Conservation (phyloP, 352 stramenopile genomes). For the Phytopythium cucurbitacearum region DNA sequence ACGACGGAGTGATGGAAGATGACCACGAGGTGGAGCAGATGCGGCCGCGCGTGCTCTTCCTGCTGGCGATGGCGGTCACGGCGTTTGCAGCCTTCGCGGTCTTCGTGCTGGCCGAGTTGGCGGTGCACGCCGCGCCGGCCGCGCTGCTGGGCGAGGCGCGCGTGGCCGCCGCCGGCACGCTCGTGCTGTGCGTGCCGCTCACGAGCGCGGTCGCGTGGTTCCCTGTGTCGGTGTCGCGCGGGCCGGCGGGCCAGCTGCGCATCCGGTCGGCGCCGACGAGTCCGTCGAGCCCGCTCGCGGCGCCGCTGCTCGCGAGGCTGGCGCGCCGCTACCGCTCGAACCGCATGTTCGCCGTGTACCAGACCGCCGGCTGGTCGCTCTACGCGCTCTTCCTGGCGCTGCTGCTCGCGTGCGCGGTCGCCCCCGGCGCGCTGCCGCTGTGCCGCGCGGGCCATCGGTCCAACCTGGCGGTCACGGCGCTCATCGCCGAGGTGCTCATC, state of each 20-base stretch:
- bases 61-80: constrained; percentile 47
- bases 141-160: constrained; percentile 33
- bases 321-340: constrained; percentile 31
- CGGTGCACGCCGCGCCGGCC: constrained; percentile 28
- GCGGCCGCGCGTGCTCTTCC: constrained; percentile 43
- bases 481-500: constrained; percentile 73
- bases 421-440: constrained; percentile 18
- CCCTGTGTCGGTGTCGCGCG: constrained; percentile 42
- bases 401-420: constrained; percentile 30
- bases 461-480: constrained; percentile 49
- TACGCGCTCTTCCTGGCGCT: constrained; percentile 51
- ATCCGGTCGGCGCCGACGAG: constrained; percentile 21
- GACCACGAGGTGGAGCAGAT: constrained; percentile 21
- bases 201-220: constrained; percentile 61
- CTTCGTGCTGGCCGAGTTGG: constrained; percentile 51
- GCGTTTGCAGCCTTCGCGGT: constrained; percentile 66
- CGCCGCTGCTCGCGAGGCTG: constrained; percentile 19
- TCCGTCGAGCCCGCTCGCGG: constrained; percentile 16
- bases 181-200: constrained; percentile 43
- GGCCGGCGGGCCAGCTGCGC: constrained; percentile 15
- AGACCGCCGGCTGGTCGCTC: constrained; percentile 51
- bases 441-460: constrained; percentile 46
- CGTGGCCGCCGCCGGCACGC: constrained; percentile 29
- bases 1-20: background rate
- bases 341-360: constrained; percentile 65